These are phyloP conservation scores for Neurospora sp. DNA, from an alignment of 495 filamentous ascomycete genomes.

Conservation along the genomic window DNA sequence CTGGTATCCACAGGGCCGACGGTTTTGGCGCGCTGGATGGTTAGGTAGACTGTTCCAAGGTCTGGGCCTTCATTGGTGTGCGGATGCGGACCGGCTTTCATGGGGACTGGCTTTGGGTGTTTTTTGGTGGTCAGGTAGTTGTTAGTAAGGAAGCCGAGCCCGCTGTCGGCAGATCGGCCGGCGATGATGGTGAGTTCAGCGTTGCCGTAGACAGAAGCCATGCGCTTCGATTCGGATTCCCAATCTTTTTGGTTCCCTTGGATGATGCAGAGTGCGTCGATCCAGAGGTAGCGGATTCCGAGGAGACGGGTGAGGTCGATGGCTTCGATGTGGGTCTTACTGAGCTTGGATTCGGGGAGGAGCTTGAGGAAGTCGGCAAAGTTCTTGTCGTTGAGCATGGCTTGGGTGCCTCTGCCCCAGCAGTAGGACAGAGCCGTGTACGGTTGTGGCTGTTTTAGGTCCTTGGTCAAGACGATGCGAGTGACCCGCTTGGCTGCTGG, in stretches of 20 bases:
- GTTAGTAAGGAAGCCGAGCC: neutral
- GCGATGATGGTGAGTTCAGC: neutral
- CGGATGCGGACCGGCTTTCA: neutral
- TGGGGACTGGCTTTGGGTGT: neutral
- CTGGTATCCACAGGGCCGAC: neutral
- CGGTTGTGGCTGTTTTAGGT: neutral
- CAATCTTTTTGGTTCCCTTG: neutral
- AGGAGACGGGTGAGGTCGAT: neutral
- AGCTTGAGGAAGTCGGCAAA: neutral
- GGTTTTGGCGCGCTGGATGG: neutral
- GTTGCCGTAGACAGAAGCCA: neutral
- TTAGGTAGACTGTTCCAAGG: neutral
- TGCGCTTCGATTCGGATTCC: neutral
- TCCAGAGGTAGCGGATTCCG: neutral
- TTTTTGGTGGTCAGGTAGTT: neutral
- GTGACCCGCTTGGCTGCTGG: neutral
- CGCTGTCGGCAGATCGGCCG: neutral
- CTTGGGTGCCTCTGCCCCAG: neutral
- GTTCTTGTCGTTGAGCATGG: neutral
- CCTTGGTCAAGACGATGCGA: neutral
- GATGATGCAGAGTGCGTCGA: neutral
- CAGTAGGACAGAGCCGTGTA: conserved; percentile 5
- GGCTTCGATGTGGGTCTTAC: neutral
- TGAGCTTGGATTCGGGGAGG: neutral
- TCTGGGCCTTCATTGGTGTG: neutral